Base-by-base conservation (phyloP, 1,284 basidiomycete species). In the Rhodotorula sp. region DNA sequence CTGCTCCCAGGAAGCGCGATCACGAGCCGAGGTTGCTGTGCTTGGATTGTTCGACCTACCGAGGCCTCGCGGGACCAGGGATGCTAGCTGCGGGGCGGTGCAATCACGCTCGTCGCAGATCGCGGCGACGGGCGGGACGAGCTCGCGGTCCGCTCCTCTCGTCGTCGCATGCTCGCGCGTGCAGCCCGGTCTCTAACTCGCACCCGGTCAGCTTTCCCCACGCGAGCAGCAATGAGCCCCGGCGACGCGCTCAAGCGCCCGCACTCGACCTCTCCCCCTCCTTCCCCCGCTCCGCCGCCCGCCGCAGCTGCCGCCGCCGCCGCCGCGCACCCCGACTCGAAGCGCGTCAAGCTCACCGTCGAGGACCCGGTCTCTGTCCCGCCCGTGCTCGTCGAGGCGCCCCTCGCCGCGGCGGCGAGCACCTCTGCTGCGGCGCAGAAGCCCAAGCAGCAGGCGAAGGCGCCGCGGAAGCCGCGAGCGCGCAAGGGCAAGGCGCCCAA, bases 401-500 rank as follows among this genome's bases (percentile, higher is more conserved):
- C 55, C 21, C 29, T 58, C 46, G 12, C 41, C 2, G 12, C 63
- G 6, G 19, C 27, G 17, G 25, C 29, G 7, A 15, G n/a, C 50
- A 51, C 12, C 50, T 50, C 50, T 17, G 44, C 21, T 19, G 44
- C n/a, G 32, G 34, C 41, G 29, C 2, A 39, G 44, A 27, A 25
- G 37, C 44, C 22, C n/a, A 54, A 55, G 39, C n/a, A 37, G 34
- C 29, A 48, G 22, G 44, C 29, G 32, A 61, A 62, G 55, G 58
- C 64, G 62, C 59, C 37, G 10, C 46, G 67, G 48, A 75, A 74
- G 39, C 61, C 67, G 39, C 46, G 59, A 32, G 44, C 53, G 41
- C 63, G 61, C 50, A 73, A 76, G 66, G 64, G 58, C 48, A 79
- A 79, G 67, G 58, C 74, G 21, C 70, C 70, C 13, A 78, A 77